These are phyloP conservation scores for Ophiostoma montium DNA, from an alignment of 2,329 filamentous ascomycete genomes.

Conservation along the genomic window DNA sequence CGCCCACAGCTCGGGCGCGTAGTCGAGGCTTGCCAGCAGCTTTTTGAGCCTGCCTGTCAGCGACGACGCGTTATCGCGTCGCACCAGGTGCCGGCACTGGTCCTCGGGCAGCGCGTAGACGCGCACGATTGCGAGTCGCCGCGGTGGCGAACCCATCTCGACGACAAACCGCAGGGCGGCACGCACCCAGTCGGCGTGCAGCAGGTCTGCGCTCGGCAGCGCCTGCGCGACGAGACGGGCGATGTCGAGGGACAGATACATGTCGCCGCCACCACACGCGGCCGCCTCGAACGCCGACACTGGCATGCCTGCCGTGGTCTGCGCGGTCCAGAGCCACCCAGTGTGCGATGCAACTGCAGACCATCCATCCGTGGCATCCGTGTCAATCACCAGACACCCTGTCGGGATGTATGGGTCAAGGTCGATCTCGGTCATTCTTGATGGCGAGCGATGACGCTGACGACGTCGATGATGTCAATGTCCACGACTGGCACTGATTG, in stretches of 20 bases:
- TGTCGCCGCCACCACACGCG: background rate
- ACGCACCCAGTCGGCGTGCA: background rate
- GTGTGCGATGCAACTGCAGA: background rate
- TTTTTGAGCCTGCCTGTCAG: constrained; percentile 31
- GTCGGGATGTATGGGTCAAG: constrained; percentile 5
- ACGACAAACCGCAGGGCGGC: background rate
- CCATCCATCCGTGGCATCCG: background rate
- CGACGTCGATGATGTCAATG: no score
- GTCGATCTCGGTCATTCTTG: background rate
- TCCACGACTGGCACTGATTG: no score
- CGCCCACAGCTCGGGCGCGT: constrained; percentile 40
- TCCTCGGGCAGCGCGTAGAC: constrained; percentile 56
- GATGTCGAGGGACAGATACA: background rate
- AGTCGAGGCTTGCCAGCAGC: constrained; percentile 41
- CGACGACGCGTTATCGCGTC: constrained; percentile 29
- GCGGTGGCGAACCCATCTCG: no score
- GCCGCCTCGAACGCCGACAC: background rate
- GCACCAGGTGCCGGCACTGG: constrained; percentile 36
- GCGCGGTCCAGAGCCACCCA: background rate
- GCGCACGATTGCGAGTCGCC: background rate
- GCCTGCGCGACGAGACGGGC: background rate
- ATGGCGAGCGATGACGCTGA: no score
- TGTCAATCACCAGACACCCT: constrained; percentile 6
- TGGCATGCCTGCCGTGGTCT: background rate
- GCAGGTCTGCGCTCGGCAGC: background rate